Evolutionary conservation across 2,329 filamentous ascomycete genomes (phyloP).

Genomic region (Colletotrichum agaves): DNA sequence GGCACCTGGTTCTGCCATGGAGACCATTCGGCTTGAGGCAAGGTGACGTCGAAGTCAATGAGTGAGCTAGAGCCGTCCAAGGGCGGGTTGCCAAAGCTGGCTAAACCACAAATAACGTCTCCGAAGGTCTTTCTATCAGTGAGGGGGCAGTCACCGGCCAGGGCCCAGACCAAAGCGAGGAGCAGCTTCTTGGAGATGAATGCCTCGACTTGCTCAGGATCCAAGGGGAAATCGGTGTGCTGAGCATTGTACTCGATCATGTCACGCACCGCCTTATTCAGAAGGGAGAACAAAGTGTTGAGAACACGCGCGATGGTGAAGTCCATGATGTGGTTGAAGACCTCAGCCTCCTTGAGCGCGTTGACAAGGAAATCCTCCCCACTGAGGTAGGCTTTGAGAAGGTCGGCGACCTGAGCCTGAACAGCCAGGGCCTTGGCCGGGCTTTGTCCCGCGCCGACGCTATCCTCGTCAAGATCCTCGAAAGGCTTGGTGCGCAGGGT

Average conservation of each 20-base stretch:
- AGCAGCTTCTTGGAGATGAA: conserved; percentile 95
- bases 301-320: conserved; percentile 92
- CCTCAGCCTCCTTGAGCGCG: conserved; percentile 78
- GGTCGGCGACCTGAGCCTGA: conserved; percentile 82
- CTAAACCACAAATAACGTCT: conserved; percentile 82
- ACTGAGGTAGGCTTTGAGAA: conserved; percentile 79
- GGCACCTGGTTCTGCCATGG: conserved; percentile 97
- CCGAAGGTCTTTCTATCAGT: conserved; percentile 89
- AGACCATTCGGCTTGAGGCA: conserved; percentile 89
- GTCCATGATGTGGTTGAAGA: conserved; percentile 97
- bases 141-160: conserved; percentile 94
- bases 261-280: conserved; percentile 93
- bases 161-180: conserved; percentile 91
- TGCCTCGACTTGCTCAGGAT: conserved; percentile 87
- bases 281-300: conserved; percentile 91
- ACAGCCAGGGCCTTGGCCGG: conserved; percentile 82
- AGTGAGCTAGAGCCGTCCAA: conserved; percentile 83
- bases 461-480: conserved; percentile 95
- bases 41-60: conserved; percentile 92
- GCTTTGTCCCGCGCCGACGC: conserved; percentile 77
- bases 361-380: conserved; percentile 84
- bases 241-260: conserved; percentile 96
- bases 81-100: conserved; percentile 86
- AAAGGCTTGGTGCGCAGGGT: conserved; percentile 85
- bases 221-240: conserved; percentile 92